phyloP scores from a whole-genome alignment of 495 filamentous ascomycete species.

The Xylaria acuta region DNA sequence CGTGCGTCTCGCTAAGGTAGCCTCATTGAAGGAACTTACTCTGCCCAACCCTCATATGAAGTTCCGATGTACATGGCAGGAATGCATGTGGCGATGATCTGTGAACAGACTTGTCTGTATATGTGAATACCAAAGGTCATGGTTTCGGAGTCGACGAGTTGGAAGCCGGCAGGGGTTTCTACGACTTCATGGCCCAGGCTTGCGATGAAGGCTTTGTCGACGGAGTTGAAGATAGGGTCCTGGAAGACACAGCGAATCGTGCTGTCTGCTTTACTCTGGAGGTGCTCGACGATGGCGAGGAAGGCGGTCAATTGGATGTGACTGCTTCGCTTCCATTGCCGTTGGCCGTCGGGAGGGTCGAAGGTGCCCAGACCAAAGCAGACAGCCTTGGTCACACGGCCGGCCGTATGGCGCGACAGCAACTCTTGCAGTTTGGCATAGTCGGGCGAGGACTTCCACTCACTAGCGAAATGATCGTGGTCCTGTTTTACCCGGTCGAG shows the following conservation, averaged over 20 bases:
- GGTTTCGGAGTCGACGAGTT: constrained; percentile 53
- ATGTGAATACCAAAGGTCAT: constrained; percentile 68
- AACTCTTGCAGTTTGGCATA: constrained; percentile 28
- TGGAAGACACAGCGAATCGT: constrained; percentile 62
- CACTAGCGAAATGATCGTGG: constrained; percentile 28
- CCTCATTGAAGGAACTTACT: constrained; percentile 30
- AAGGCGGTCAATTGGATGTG: constrained; percentile 69
- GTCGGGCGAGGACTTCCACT: constrained; percentile 33
- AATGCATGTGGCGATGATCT: constrained; percentile 39
- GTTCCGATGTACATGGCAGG: constrained; percentile 55
- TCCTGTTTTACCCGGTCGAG: constrained; percentile 32
- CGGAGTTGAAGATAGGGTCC: constrained; percentile 71
- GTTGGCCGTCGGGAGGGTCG: constrained; percentile 48
- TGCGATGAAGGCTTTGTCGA: constrained; percentile 64
- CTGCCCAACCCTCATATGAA: constrained; percentile 46
- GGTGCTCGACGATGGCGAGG: constrained; percentile 52
- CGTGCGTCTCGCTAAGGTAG: constrained; percentile 4
- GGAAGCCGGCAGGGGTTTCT: constrained; percentile 63
- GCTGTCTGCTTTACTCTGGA: constrained; percentile 36
- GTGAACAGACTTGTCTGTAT: constrained; percentile 52
- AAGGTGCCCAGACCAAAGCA: constrained; percentile 54
- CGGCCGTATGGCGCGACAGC: constrained; percentile 20
- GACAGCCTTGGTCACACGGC: constrained; percentile 44
- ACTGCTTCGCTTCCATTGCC: constrained; percentile 39
- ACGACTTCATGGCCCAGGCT: constrained; percentile 61